Percentiles rank a stretch among this genome's conserved stretches.
Conservation (phyloP, 1,284 basidiomycete species). For the Schizophyllum amplum region DNA sequence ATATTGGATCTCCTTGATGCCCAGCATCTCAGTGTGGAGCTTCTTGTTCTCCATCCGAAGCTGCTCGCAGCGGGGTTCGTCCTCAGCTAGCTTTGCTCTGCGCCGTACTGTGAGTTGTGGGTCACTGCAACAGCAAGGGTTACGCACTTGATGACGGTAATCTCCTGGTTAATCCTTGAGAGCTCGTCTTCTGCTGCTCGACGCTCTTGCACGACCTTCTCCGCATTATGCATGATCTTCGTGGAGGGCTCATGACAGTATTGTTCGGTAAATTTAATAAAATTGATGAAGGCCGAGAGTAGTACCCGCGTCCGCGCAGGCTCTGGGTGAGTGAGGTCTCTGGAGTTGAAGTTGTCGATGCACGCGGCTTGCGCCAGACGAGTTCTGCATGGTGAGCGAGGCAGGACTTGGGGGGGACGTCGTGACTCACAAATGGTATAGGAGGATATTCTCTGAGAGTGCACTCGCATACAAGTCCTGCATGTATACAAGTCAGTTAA, state of each 20-base stretch:
- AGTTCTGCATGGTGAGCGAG: slow-evolving; percentile 31
- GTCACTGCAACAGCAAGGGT: not conserved
- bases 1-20: slow-evolving; percentile 59
- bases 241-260: slow-evolving; percentile 43
- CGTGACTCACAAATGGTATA: slow-evolving; percentile 52
- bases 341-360: slow-evolving; percentile 68
- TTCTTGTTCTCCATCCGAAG: slow-evolving; percentile 54
- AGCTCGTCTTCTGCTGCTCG: slow-evolving; percentile 45
- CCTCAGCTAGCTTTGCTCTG: slow-evolving; percentile 61
- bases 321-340: slow-evolving; percentile 69
- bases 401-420: not conserved
- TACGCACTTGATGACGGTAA: slow-evolving; percentile 57
- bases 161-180: slow-evolving; percentile 41
- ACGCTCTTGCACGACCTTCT: slow-evolving; percentile 47
- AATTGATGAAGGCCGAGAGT: slow-evolving; percentile 87
- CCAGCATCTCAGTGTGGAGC: slow-evolving; percentile 55
- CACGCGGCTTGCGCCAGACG: slow-evolving; percentile 68
- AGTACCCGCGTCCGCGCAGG: slow-evolving; percentile 62
- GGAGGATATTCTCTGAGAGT: slow-evolving; percentile 52
- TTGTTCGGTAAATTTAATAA: slow-evolving; percentile 82
- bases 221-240: slow-evolving; percentile 51
- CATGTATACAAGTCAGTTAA: slow-evolving; percentile 5
- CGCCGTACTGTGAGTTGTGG: not conserved
- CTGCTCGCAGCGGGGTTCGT: slow-evolving; percentile 61
- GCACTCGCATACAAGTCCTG: slow-evolving; percentile 60